phyloP scores from a whole-genome alignment of 1,139 yeast species.

The Protomyces lactucae-debilis region DNA sequence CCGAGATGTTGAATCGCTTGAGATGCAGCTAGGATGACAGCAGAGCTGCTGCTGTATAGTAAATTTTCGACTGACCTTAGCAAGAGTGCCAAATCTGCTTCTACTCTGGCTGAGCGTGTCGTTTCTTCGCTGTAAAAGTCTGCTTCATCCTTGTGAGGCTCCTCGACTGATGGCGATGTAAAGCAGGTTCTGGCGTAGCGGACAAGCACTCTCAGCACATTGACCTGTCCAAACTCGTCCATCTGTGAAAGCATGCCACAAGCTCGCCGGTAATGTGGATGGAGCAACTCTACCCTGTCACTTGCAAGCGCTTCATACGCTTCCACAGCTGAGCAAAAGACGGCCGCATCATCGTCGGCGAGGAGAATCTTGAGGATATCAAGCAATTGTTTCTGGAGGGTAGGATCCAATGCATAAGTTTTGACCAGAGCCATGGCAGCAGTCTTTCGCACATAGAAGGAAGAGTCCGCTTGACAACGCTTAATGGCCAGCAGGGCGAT shows the following conservation, averaged over 20 bases:
- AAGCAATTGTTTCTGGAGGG: conserved; percentile 46
- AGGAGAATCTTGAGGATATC: conserved; percentile 53
- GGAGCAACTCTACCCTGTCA: conserved; percentile 60
- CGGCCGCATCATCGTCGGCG: conserved; percentile 60
- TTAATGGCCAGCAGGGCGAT: conserved; percentile 70
- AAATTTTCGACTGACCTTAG: neutral
- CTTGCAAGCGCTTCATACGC: conserved; percentile 54
- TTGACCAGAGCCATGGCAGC: conserved; percentile 74
- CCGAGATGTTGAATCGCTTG: conserved; percentile 54
- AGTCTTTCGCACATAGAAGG: conserved; percentile 73
- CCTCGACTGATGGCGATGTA: conserved; percentile 33
- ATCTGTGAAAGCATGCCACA: conserved; percentile 53
- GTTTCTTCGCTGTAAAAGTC: conserved; percentile 28
- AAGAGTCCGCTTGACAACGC: conserved; percentile 62
- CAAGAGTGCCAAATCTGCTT: conserved; percentile 42
- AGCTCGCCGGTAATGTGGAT: conserved; percentile 61
- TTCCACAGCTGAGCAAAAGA: conserved; percentile 64
- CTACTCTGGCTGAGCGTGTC: conserved; percentile 39
- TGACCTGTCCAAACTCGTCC: conserved; percentile 73
- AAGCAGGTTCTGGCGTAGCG: conserved; percentile 62
- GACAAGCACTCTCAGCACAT: conserved; percentile 57
- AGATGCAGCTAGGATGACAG: conserved; percentile 57
- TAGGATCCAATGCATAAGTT: conserved; percentile 48
- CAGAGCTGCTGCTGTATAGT: conserved; percentile 2
- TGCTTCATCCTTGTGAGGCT: conserved; percentile 22